A percentile compares a stretch with the other conserved stretches of the same genome.
phyloP scores from a whole-genome alignment of 306 rosid species.

The Malus asiatica region DNA sequence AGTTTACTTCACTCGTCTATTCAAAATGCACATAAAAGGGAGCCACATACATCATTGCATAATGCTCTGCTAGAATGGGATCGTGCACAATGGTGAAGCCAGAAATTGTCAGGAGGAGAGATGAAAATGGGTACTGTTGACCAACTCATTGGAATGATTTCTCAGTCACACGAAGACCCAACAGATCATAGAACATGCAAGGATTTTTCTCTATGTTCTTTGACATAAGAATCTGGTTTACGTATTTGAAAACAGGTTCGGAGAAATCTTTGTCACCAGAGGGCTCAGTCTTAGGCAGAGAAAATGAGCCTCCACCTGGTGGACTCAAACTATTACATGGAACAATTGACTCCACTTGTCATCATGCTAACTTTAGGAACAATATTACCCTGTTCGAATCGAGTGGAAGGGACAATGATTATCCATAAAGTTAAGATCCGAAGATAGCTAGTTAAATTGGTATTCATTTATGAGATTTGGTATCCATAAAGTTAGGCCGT shows the following conservation, averaged over 20 bases:
- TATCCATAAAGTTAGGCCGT: background rate
- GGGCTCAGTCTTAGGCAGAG: conserved; percentile 19
- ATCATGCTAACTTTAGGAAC: background rate
- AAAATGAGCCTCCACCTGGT: background rate
- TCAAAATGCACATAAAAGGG: too few species aligned
- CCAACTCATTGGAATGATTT: conserved; percentile 73
- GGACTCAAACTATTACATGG: conserved; percentile 15
- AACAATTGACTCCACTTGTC: conserved; percentile 4
- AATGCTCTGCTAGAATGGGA: too few species aligned
- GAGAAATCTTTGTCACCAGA: conserved; percentile 41
- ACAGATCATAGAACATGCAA: conserved; percentile 65
- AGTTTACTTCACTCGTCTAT: too few species aligned
- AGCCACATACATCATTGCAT: too few species aligned
- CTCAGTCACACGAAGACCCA: conserved; percentile 65
- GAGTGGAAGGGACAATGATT: conserved; percentile 1
- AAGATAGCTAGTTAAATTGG: conserved; percentile 11
- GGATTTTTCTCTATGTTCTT: conserved; percentile 70
- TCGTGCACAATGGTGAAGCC: too few species aligned
- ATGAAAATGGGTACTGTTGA: conserved; percentile 33
- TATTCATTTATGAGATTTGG: conserved; percentile 1
- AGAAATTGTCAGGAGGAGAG: background rate
- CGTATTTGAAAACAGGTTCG: conserved; percentile 50
- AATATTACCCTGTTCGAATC: conserved; percentile 1
- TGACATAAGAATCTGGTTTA: conserved; percentile 64
- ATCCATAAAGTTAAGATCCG: conserved; percentile 8